Base-by-base conservation (phyloP, 495 filamentous ascomycete genomes). In the Astrothelium subdiscretum region DNA sequence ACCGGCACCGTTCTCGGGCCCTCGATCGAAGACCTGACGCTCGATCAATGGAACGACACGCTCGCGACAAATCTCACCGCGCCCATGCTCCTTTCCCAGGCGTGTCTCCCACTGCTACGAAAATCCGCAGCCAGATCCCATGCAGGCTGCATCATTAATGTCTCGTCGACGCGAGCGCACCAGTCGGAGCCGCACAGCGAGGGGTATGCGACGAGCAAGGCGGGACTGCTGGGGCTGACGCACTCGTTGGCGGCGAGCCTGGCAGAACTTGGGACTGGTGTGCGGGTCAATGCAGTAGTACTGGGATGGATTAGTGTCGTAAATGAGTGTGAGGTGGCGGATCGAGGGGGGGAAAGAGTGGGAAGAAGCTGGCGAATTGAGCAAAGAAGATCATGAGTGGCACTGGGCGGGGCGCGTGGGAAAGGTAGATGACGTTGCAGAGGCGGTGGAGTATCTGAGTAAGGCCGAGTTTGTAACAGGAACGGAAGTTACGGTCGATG, bases 241-340 rank as follows among this genome's bases (percentile, higher is more conserved):
- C 69, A 73, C 52, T 59, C 62, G 1, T 68, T 71, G 67, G 67
- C 71, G 6, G 63, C 69, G 11, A 66, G 62, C 20, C 59, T 70
- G 5, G 65, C 59, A 54, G 63, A 40, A 42, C 15, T 38, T 6
- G 35, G 35, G 0, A 63, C 57, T 24, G 63, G 57, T 13, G 62
- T 73, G 2, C 64, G 71, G 2, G 68, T 71, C 10, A 73, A 73
- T 44, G 66, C 67, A 1, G 65, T 73, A 13, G 42, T 70, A 26
- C 69, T 62, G 4, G 71, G 71, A n/a, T 70, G 71, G 71, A 70
- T 73, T 40, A 57, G 71, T 57, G 67, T 71, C 3, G 60, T 51
- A 32, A 63, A 71, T 35, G 69, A 73, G 63, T 68, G 60, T 31
- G 65, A 68, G 60, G 26, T 57, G 12, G 67, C 66, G 1, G 71